These are phyloP conservation scores for Chytridiales sp. DNA, from an alignment of 371 early-diverging fungal genomes.

Conservation along the genomic window DNA sequence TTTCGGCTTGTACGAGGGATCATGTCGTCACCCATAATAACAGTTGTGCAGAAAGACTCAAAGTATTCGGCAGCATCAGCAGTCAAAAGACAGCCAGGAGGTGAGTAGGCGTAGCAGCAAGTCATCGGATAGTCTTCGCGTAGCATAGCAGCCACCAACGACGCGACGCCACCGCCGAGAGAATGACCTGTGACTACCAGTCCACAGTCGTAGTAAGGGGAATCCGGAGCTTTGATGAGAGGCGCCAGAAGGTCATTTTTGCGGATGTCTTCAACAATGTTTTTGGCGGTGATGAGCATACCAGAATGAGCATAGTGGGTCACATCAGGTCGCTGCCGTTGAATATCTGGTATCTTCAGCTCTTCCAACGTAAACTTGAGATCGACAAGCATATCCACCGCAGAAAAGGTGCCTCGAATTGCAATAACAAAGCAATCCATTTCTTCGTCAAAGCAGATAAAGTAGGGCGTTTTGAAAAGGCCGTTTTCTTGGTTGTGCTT, in stretches of 20 bases:
- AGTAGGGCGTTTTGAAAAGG: constrained; percentile 33
- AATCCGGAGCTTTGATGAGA: constrained; percentile 12
- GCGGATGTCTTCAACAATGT: constrained; percentile 36
- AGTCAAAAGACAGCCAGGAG: constrained; percentile 34
- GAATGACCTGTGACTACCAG: constrained; percentile 45
- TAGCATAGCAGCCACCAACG: constrained; percentile 33
- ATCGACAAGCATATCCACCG: constrained; percentile 44
- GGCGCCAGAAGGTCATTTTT: constrained; percentile 21
- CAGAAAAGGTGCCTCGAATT: constrained; percentile 41
- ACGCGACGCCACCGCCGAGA: constrained; percentile 40
- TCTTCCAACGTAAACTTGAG: constrained; percentile 34
- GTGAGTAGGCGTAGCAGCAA: constrained; percentile 35
- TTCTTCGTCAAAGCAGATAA: constrained; percentile 36
- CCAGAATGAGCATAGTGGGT: constrained; percentile 35
- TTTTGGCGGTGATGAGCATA: constrained; percentile 37
- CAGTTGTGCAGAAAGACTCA: constrained; percentile 35
- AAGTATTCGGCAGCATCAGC: constrained; percentile 24
- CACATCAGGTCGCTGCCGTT: background rate
- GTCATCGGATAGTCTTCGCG: constrained; percentile 27
- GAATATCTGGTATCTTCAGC: constrained; percentile 19
- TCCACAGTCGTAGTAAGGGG: constrained; percentile 24
- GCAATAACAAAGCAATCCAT: constrained; percentile 39
- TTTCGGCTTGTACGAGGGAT: constrained; percentile 31
- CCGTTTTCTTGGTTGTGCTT: constrained; percentile 26
- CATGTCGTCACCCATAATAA: constrained; percentile 41